A percentile compares a stretch with the other conserved stretches of the same genome.
phyloP scores from a whole-genome alignment of 768 basidiomycete genomes.

The Tremella fuciformis region DNA sequence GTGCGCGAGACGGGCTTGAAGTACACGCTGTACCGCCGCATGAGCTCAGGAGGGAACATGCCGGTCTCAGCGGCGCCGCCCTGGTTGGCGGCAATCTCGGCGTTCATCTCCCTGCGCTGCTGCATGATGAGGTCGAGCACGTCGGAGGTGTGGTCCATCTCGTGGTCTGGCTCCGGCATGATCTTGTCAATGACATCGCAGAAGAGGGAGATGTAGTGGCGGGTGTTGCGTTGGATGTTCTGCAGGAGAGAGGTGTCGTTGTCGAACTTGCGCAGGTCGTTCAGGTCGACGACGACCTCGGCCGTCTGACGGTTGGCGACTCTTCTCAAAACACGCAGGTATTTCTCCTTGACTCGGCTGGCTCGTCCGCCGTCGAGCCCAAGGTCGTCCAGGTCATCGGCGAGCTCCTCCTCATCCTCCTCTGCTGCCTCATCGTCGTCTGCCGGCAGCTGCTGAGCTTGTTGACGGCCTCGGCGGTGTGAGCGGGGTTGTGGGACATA shows the following conservation, averaged over 20 bases:
- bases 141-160: constrained; percentile 85
- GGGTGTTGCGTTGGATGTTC: constrained; percentile 77
- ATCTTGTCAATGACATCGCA: constrained; percentile 84
- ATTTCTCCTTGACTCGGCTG: constrained; percentile 45
- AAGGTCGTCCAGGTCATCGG: constrained; percentile 51
- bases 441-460: constrained; percentile 23
- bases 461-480: neutral
- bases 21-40: constrained; percentile 93
- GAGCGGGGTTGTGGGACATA: constrained; percentile 33
- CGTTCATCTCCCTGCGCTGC: constrained; percentile 84
- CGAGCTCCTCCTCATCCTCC: constrained; percentile 37
- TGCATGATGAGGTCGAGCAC: constrained; percentile 96
- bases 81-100: constrained; percentile 55
- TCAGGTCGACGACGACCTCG: constrained; percentile 80
- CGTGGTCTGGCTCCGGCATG: constrained; percentile 82
- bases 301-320: constrained; percentile 90
- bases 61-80: constrained; percentile 32
- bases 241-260: constrained; percentile 64
- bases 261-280: constrained; percentile 71
- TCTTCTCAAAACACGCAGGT: constrained; percentile 46
- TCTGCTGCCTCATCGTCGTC: constrained; percentile 42
- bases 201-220: constrained; percentile 86
- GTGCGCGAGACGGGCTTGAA: constrained; percentile 68
- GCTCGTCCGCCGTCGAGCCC: constrained; percentile 54
- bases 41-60: constrained; percentile 83